A percentile compares a stretch with the other conserved stretches of the same genome.
These are phyloP conservation scores for Capronia americana DNA, from an alignment of 2,329 filamentous ascomycete species.

Conservation along the genomic window DNA sequence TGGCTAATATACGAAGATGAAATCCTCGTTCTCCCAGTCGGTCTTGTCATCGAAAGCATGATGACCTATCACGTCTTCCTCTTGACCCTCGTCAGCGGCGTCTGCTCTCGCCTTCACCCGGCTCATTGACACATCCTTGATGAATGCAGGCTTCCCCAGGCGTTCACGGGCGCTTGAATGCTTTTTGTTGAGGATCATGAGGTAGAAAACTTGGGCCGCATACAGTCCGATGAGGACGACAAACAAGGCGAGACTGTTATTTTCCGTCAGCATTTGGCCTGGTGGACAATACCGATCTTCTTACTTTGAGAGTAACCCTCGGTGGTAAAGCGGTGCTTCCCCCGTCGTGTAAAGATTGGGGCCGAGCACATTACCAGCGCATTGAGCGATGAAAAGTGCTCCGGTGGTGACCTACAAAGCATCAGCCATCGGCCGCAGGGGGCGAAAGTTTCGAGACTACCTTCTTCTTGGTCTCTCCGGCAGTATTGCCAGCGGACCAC, in stretches of 20 bases:
- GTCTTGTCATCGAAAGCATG: conserved; percentile 44
- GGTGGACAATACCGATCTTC: neutral
- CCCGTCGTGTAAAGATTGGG: conserved; percentile 68
- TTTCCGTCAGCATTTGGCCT: conserved; percentile 23
- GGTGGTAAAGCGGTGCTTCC: conserved; percentile 64
- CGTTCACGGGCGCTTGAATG: conserved; percentile 62
- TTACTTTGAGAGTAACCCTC: conserved; percentile 65
- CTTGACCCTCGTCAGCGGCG: conserved; percentile 40
- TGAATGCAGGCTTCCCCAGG: conserved; percentile 64
- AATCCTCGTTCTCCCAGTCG: conserved; percentile 44
- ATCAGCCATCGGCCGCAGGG: conserved; percentile 2
- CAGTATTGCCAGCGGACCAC: conserved; percentile 69
- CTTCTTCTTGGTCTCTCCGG: conserved; percentile 73
- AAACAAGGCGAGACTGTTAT: conserved; percentile 62
- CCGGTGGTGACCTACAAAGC: conserved; percentile 60
- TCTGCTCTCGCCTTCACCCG: conserved; percentile 40
- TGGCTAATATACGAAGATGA: conserved; percentile 43
- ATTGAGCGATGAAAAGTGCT: conserved; percentile 69
- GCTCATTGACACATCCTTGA: conserved; percentile 65
- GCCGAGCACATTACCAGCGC: conserved; percentile 68
- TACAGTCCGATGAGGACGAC: conserved; percentile 63
- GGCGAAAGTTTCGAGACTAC: conserved; percentile 1
- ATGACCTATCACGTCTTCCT: conserved; percentile 37
- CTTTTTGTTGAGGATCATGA: conserved; percentile 44
- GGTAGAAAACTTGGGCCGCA: conserved; percentile 42